Base-by-base conservation (phyloP, 2,329 filamentous ascomycete genomes). In the Coniochaeta ligniaria region DNA sequence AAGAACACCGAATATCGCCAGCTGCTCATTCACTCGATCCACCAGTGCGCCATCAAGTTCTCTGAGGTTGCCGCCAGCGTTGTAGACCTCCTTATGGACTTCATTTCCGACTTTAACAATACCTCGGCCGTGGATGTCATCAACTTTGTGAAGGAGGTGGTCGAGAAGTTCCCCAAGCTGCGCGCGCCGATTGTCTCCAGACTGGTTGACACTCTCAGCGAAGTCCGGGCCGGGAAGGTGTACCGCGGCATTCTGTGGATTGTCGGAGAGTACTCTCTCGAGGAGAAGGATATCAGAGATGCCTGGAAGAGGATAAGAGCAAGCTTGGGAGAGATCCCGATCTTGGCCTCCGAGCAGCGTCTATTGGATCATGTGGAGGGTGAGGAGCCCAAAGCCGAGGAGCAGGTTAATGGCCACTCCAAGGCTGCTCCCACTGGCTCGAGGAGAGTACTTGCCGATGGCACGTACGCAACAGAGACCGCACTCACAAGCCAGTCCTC, bases 21-120 rank as follows among this genome's bases (percentile, higher is more conserved):
- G 70, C 83, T 99, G 9, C 83, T 99, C 63, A 98, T 99, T 67
- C 92, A 97, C 75, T 92, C 93, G 41, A 99, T 99, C 71, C 95
- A 99, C 75, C 92, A 96, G 73, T 98, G 95, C 74, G 95, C 95
- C 68, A 98, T 99, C 81, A 97, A 96, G 73, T 98, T 98, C 79
- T 98, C 95, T 12, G 94, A 99, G 75, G 94, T 99, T 64, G 95
- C 95, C 28, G 91, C 94, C 54, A 98, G 92, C 71, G 95, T 99
- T 17, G 95, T 99, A 60, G 95, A 95, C 66, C 84, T 97, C 52
- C 83, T 99, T 59, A 99, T 99, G 95, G 95, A 99, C 75, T 98
- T 98, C 73, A 97, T 99, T 70, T 92, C 91, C 58, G 95, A 99
- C 74, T 97, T 98, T 74, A 98, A 96, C 80, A 97, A 96, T 71